Evolutionary conservation across 1,284 basidiomycete genomes (phyloP).

Genomic region (Lignosus rhinocerotis): DNA sequence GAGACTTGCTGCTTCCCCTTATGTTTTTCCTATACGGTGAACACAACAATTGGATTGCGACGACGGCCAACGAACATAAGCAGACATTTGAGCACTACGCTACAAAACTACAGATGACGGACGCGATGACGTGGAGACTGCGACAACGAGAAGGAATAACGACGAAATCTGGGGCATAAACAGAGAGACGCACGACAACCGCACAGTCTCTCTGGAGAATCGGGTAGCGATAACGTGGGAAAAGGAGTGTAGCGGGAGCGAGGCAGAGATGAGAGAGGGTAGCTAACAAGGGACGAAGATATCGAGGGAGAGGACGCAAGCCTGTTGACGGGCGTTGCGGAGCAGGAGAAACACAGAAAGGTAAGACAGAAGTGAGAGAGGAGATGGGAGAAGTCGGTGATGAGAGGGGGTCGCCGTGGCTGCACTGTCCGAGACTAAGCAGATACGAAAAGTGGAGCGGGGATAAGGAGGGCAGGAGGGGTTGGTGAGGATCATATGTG

Average conservation of each 20-base stretch:
- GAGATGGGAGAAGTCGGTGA: constrained; percentile 3
- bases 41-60: constrained; percentile 26
- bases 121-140: constrained; percentile 24
- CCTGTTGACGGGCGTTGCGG: background rate
- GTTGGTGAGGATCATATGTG: background rate
- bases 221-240: background rate
- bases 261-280: background rate
- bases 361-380: constrained; percentile 2
- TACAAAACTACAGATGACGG: constrained; percentile 36
- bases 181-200: constrained; percentile 3
- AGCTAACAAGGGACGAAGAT: background rate
- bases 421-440: constrained; percentile 23
- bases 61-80: constrained; percentile 26
- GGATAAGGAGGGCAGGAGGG: background rate
- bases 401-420: constrained; percentile 5
- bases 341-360: background rate
- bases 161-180: background rate
- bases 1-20: background rate
- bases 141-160: constrained; percentile 10
- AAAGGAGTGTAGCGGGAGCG: background rate
- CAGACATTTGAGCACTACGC: constrained; percentile 34
- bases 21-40: background rate
- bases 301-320: constrained; percentile 4
- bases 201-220: constrained; percentile 5
- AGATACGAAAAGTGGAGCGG: constrained; percentile 3